Base-by-base conservation (phyloP, 1,139 yeast species). In the Saccharomyces hybrid region DNA sequence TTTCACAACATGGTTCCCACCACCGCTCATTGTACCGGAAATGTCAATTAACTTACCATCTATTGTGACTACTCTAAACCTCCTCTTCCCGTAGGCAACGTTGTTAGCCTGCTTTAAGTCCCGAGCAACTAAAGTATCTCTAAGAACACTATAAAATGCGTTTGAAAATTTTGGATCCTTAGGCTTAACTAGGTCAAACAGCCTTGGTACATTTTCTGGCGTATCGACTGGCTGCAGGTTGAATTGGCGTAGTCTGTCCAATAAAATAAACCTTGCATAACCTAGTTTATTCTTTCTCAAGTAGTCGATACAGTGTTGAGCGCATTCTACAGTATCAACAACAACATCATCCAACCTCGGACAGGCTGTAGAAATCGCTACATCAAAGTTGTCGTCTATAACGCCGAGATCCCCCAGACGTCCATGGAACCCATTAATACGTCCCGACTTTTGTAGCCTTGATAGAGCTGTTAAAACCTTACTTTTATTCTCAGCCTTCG, bases 21-120 rank as follows among this genome's bases (percentile, higher is more conserved):
- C 99, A 64, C 99, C 99, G 51, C 95, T 84, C 86, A 95, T 85
- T 1, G 98, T 88, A 71, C 99, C 99, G 1, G 96, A 87, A n/a
- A 86, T 83, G 65, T 91, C 98, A 55, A 95, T 93, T 34, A 93
- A 76, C 62, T 89, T 87, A 31, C 99, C 99, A 70, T 88, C 96
- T 14, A 90, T 71, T 0, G 99, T 89, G 0, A 95, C 99, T 9
- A 91, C 98, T 64, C 96, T 80, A 78, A 83, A 88, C 58, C 96
- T 75, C 58, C 77, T 81, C n/a, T 70, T 67, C 1, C 97, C 96
- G 73, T 86, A 93, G 0, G 99, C 98, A 42, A 93, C 95, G 47
- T 79, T 73, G 59, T 89, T 85, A 0, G 99, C 99, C 64, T 87
- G 91, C 46, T 78, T 79, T 57, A 91, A 76, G 64, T 87, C 82